Conservation (phyloP, 2,329 filamentous ascomycete genomes). For the Xylariales sp. region DNA sequence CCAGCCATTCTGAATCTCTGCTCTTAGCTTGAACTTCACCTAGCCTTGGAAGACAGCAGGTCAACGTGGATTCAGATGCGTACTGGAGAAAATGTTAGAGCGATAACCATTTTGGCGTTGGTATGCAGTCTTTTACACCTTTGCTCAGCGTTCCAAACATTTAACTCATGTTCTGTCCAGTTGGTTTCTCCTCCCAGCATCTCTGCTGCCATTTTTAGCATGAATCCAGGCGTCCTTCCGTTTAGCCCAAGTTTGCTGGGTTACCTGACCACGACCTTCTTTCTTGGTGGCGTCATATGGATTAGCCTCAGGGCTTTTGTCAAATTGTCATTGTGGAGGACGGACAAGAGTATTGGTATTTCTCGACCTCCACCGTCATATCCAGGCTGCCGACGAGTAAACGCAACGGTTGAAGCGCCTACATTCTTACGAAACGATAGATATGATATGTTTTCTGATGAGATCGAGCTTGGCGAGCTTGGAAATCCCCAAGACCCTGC, state of each 20-base stretch:
- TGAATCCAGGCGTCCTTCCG: not conserved
- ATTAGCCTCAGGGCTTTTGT: too few relatives aligned
- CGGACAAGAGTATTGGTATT: too few relatives aligned
- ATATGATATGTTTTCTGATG: too few relatives aligned
- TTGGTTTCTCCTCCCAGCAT: not conserved
- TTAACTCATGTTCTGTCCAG: not conserved
- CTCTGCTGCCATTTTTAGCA: not conserved
- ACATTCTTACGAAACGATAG: too few relatives aligned
- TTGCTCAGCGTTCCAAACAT: too few relatives aligned
- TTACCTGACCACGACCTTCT: not conserved
- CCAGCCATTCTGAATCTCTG: not conserved
- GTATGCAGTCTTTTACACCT: constrained; percentile 6
- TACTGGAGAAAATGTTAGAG: constrained; percentile 9
- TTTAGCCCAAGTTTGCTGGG: not conserved
- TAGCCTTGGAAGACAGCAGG: constrained; percentile 8
- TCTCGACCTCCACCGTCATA: too few relatives aligned
- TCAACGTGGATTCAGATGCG: constrained; percentile 8
- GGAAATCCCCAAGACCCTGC: too few relatives aligned
- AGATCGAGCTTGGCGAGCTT: too few relatives aligned
- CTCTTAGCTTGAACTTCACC: constrained; percentile 9
- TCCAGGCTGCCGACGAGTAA: too few relatives aligned
- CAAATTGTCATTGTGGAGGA: too few relatives aligned
- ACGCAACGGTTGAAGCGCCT: too few relatives aligned
- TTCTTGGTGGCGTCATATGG: too few relatives aligned
- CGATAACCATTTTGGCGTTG: constrained; percentile 8